phyloP scores from a whole-genome alignment of 2,329 filamentous ascomycete genomes.

The Colletotrichum sp. region DNA sequence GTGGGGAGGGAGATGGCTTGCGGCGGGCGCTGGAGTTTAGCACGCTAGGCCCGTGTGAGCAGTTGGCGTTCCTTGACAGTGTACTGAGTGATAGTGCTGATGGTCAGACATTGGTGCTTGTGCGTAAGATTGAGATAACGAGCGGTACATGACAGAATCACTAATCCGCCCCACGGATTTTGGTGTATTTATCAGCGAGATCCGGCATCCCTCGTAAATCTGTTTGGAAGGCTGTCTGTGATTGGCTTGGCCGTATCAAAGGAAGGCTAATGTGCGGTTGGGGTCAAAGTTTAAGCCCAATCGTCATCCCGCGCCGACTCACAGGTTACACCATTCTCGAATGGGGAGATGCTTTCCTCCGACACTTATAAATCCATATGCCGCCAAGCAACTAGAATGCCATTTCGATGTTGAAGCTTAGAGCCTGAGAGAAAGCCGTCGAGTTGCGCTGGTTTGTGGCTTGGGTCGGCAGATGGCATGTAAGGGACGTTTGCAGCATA shows the following conservation, averaged over 20 bases:
- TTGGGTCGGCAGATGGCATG: neutral
- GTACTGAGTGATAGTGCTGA: neutral
- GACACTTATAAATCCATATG: neutral
- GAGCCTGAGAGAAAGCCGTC: neutral
- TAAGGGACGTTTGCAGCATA: neutral
- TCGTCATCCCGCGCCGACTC: neutral
- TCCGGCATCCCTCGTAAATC: neutral
- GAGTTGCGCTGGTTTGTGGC: neutral
- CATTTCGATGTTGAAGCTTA: neutral
- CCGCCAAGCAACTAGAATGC: neutral
- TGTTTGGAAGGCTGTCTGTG: neutral
- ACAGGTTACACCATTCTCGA: neutral
- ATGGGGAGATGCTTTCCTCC: neutral
- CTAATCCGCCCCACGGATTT: neutral
- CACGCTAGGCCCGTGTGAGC: neutral
- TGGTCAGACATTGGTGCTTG: neutral
- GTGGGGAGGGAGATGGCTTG: neutral
- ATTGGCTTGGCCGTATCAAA: neutral
- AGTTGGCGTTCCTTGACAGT: neutral
- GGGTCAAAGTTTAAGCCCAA: neutral
- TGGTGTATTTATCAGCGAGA: conserved; percentile 17
- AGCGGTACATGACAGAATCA: neutral
- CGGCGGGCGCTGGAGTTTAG: neutral
- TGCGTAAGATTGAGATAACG: neutral
- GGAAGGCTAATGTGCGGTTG: neutral